A percentile compares a stretch with the other conserved stretches of the same genome.
phyloP scores from a whole-genome alignment of 2,329 filamentous ascomycete species.

The Diaporthe capsici region DNA sequence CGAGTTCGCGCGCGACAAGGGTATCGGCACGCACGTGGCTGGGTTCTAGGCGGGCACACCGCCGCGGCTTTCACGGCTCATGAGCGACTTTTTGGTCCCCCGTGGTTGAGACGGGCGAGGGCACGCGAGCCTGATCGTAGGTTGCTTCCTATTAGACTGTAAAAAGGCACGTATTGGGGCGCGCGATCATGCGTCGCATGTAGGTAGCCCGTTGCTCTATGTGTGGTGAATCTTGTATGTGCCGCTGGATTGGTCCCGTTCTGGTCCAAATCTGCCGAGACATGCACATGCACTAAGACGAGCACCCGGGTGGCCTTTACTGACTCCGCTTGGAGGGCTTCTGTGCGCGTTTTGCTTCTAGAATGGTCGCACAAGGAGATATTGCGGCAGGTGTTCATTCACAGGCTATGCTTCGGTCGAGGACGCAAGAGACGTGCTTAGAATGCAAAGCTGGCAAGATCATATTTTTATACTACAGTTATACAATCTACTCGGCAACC shows the following conservation, averaged over 20 bases:
- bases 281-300: not conserved
- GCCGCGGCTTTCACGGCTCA: conserved; percentile 17
- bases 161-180: not conserved
- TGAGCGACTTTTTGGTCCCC: conserved; percentile 36
- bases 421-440: not conserved
- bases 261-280: not conserved
- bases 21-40: conserved; percentile 66
- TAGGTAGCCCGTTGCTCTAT: not conserved
- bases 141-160: not conserved
- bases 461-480: conserved; percentile 24
- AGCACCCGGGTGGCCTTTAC: not conserved
- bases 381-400: not conserved
- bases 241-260: not conserved
- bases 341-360: not conserved
- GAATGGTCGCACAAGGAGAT: not conserved
- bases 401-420: not conserved
- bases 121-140: not conserved
- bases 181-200: too few species aligned
- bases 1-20: conserved; percentile 67
- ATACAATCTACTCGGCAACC: conserved; percentile 83
- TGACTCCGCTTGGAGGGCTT: not conserved
- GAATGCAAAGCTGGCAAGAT: not conserved
- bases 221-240: not conserved
- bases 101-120: not conserved
- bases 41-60: conserved; percentile 58